phyloP scores from a whole-genome alignment of 306 rosid species.

The Luffa aegyptiaca region DNA sequence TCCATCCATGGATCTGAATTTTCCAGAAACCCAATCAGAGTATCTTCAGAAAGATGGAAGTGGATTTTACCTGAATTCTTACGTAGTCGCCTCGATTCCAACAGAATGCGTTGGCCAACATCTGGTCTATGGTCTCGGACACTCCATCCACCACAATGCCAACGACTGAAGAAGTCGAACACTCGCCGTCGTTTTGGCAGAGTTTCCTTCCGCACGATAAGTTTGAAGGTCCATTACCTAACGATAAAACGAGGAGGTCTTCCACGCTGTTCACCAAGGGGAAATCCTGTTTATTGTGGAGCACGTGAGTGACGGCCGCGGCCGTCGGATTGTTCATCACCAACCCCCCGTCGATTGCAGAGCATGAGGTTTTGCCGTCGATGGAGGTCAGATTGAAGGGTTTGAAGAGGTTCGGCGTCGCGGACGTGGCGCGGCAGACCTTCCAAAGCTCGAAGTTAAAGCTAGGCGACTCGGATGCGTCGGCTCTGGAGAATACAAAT shows the following conservation, averaged over 20 bases:
- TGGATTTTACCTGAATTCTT: conserved; percentile 65
- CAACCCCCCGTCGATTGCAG: conserved; percentile 82
- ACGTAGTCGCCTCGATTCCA: conserved; percentile 78
- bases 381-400: conserved; percentile 57
- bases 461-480: conserved; percentile 70
- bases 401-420: conserved; percentile 65
- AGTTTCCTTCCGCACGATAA: conserved; percentile 14
- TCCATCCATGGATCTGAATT: background rate
- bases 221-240: conserved; percentile 56
- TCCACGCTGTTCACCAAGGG: conserved; percentile 70
- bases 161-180: conserved; percentile 56
- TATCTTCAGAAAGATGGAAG: background rate
- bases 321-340: conserved; percentile 96
- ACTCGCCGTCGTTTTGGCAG: conserved; percentile 21
- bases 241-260: conserved; percentile 67
- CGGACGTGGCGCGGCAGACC: conserved; percentile 90
- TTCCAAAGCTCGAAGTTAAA: conserved; percentile 90
- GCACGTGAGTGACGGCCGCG: conserved; percentile 84
- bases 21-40: conserved; percentile 24
- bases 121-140: conserved; percentile 87
- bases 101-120: conserved; percentile 84
- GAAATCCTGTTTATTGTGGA: conserved; percentile 82
- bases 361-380: conserved; percentile 68
- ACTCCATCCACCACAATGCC: conserved; percentile 84
- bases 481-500: conserved; percentile 87